A percentile compares a stretch with the other conserved stretches of the same genome.
These are phyloP conservation scores for Eucalyptus cloeziana DNA, from an alignment of 345 rosid genomes.

Conservation along the genomic window DNA sequence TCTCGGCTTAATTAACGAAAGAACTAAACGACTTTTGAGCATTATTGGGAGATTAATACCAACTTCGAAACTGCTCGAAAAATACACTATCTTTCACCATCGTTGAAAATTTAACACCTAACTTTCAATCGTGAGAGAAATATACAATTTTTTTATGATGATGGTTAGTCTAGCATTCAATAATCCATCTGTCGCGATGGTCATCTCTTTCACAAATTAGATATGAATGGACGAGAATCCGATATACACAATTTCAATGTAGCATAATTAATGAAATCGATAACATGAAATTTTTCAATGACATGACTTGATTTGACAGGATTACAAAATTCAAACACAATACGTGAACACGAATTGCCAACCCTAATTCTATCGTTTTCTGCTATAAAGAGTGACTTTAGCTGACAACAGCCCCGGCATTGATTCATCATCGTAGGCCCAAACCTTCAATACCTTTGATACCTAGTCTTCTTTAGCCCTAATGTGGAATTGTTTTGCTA, in stretches of 20 bases:
- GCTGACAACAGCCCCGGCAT: not conserved
- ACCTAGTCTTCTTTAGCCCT: not conserved
- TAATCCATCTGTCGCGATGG: fast-evolving
- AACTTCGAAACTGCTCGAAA: not conserved
- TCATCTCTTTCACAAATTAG: not conserved
- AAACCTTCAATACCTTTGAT: not conserved
- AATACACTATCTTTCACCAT: fast-evolving
- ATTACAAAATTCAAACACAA: not conserved
- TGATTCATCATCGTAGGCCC: not conserved
- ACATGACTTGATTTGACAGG: not conserved
- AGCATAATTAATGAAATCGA: not conserved
- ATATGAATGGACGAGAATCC: not conserved
- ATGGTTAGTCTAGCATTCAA: fast-evolving
- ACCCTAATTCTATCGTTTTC: not conserved
- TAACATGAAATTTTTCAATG: not conserved
- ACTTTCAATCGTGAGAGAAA: not conserved
- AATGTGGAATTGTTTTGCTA: not conserved
- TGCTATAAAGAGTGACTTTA: not conserved
- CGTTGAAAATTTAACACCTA: not conserved
- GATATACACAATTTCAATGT: not conserved
- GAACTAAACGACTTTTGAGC: not conserved
- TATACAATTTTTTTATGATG: fast-evolving
- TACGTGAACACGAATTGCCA: not conserved
- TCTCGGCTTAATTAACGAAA: not conserved
- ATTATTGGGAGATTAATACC: not conserved